These are phyloP conservation scores for Oenanthe javanica DNA, from an alignment of 140 eudicot species.

Conservation along the genomic window DNA sequence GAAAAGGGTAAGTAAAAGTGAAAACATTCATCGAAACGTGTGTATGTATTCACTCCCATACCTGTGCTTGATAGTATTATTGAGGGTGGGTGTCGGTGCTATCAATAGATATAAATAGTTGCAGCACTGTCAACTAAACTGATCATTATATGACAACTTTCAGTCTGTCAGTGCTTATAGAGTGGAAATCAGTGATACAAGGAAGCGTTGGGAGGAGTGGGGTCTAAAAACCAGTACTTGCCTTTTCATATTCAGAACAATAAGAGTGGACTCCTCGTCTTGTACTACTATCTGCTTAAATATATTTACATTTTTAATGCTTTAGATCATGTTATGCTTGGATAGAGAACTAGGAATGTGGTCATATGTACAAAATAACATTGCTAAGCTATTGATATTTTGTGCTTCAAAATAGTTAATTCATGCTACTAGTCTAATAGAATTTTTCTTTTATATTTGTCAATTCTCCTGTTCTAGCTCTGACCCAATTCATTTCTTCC, in stretches of 20 bases:
- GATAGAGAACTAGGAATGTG: neutral
- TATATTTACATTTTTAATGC: neutral
- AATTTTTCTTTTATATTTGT: neutral
- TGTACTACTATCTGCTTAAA: neutral
- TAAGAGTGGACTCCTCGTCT: neutral
- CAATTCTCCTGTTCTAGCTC: neutral
- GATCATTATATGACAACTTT: neutral
- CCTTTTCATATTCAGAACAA: neutral
- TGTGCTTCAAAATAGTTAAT: neutral
- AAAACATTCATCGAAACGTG: neutral
- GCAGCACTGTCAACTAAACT: neutral
- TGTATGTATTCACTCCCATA: neutral
- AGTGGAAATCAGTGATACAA: neutral
- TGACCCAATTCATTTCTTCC: neutral
- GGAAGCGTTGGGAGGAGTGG: neutral
- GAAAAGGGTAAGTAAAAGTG: slow-evolving; percentile 54
- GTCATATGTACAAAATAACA: neutral
- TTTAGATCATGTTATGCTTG: neutral
- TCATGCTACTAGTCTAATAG: neutral
- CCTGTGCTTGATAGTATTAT: neutral
- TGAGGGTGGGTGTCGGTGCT: neutral
- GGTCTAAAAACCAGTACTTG: neutral
- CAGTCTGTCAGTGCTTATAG: neutral
- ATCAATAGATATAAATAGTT: neutral
- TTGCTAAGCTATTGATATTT: neutral